Conservation (phyloP, 345 rosid species). For the Citrus mangshanensis region DNA sequence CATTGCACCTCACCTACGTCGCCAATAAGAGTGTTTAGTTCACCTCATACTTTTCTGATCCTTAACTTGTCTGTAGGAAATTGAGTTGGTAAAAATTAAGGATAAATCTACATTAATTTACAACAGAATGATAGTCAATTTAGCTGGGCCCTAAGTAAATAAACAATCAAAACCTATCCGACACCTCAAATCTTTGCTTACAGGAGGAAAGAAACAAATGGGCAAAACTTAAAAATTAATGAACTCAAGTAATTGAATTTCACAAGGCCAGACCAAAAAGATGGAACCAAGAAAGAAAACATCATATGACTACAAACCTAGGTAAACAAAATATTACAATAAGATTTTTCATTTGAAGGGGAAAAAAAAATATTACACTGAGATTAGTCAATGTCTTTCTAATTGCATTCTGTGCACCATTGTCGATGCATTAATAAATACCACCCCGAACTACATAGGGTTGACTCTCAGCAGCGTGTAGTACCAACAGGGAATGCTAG, state of each 20-base stretch:
- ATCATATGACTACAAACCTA: slow-evolving; percentile 28
- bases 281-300: slow-evolving; percentile 7
- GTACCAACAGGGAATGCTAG: slow-evolving; percentile 12
- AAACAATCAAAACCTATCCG: background rate
- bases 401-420: slow-evolving; percentile 25
- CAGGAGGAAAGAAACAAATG: background rate
- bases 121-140: background rate
- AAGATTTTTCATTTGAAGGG: slow-evolving; percentile 4
- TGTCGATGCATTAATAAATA: slow-evolving; percentile 13
- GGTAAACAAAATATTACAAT: slow-evolving; percentile 27
- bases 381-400: slow-evolving; percentile 24
- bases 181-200: background rate
- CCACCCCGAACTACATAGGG: slow-evolving; percentile 12
- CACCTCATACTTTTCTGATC: too few species aligned
- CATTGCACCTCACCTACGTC: too few species aligned
- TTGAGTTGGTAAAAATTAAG: too few species aligned
- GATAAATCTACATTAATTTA: too few species aligned
- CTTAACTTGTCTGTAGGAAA: too few species aligned
- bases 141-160: background rate
- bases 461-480: slow-evolving; percentile 19
- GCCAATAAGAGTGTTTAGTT: too few species aligned
- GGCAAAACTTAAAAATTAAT: background rate
- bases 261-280: slow-evolving; percentile 12
- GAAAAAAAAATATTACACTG: slow-evolving; percentile 4
- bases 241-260: slow-evolving; percentile 12